Evolutionary conservation across 2,329 filamentous ascomycete species (phyloP).

Genomic region (Epichloe sp.): DNA sequence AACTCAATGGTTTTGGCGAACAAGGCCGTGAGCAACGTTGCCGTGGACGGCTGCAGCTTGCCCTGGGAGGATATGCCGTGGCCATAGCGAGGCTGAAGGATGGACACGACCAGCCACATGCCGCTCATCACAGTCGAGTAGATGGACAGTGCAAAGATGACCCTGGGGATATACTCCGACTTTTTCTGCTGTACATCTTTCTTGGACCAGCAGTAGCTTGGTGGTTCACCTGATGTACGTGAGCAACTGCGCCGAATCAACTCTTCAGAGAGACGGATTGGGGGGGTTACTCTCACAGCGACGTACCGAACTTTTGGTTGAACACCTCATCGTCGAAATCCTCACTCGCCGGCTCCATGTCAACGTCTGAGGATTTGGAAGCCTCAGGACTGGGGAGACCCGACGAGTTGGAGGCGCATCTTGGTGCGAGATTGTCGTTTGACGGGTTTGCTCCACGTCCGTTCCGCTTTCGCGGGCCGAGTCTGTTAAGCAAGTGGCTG

Average conservation of each 20-base stretch:
- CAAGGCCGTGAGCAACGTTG: slow-evolving; percentile 53
- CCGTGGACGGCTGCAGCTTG: slow-evolving; percentile 46
- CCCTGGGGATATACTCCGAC: slow-evolving; percentile 35
- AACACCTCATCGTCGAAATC: slow-evolving; percentile 16
- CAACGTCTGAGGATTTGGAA: neutral
- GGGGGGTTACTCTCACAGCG: neutral
- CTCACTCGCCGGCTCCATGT: neutral
- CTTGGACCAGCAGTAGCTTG: slow-evolving; percentile 20
- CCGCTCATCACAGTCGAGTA: slow-evolving; percentile 53
- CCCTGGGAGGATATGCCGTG: slow-evolving; percentile 38
- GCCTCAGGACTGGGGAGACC: neutral
- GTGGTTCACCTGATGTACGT: slow-evolving; percentile 12
- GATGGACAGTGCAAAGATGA: slow-evolving; percentile 35
- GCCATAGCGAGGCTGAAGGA: slow-evolving; percentile 51
- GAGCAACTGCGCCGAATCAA: neutral
- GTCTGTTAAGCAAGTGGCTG: neutral
- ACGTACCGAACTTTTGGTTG: slow-evolving; percentile 19
- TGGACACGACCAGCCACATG: slow-evolving; percentile 50
- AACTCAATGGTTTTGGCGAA: slow-evolving; percentile 67
- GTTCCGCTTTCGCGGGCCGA: neutral
- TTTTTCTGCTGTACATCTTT: slow-evolving; percentile 18
- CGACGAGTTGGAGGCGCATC: neutral
- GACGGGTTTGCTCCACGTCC: neutral
- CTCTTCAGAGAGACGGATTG: too few species aligned
- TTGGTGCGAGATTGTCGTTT: neutral